phyloP scores from a whole-genome alignment of 306 rosid genomes.

The Quercus ilex region DNA sequence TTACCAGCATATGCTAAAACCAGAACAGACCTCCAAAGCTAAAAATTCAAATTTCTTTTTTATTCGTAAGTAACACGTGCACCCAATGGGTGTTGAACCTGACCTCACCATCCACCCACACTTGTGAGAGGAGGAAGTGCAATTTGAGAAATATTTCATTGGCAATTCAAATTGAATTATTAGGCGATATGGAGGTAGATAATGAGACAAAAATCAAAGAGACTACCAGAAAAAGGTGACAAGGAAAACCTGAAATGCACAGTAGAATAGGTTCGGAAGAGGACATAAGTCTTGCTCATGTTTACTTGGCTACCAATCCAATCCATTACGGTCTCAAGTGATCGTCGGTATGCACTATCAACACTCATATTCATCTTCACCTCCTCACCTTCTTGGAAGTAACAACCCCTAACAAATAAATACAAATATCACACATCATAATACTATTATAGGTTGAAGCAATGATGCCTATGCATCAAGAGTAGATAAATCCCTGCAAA shows the following conservation, averaged over 20 bases:
- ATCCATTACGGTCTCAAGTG: conserved; percentile 55
- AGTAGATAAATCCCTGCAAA: conserved; percentile 8
- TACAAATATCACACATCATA: conserved; percentile 23
- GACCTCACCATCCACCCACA: no score
- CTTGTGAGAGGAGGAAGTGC: no score
- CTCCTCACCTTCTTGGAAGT: conserved; percentile 69
- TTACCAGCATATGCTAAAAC: background rate
- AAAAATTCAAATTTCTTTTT: background rate
- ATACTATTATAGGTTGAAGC: background rate
- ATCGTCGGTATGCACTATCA: conserved; percentile 59
- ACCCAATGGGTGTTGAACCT: no score
- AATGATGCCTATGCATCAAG: background rate
- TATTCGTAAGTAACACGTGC: no score
- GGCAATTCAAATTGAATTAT: background rate
- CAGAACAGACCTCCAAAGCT: background rate
- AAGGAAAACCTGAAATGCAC: conserved; percentile 84
- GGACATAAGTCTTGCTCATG: conserved; percentile 63
- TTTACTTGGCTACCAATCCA: conserved; percentile 65
- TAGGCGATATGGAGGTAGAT: background rate
- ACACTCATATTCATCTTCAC: conserved; percentile 73
- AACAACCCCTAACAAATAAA: conserved; percentile 65
- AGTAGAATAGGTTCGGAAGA: conserved; percentile 82
- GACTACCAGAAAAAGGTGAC: background rate
- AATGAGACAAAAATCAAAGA: conserved; percentile 2
- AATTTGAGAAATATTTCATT: no score